phyloP scores from a whole-genome alignment of 2,329 filamentous ascomycete genomes.

The Chalara sp. region DNA sequence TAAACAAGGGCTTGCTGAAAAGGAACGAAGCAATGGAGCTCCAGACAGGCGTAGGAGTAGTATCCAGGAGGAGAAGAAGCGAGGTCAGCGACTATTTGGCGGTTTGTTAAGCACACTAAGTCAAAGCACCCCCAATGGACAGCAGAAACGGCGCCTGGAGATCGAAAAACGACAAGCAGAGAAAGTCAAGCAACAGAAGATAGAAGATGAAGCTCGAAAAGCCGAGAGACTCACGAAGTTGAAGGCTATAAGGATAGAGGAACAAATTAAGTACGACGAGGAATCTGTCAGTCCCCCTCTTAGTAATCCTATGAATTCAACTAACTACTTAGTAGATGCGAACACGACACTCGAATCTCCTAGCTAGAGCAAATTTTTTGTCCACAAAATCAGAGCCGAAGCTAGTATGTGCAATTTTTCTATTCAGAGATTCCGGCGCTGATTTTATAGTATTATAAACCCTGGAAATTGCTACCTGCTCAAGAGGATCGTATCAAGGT shows the following conservation, averaged over 20 bases:
- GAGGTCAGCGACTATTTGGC: constrained; percentile 80
- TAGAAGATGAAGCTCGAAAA: constrained; percentile 62
- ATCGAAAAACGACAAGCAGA: constrained; percentile 78
- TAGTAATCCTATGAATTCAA: neutral
- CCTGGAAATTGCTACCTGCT: constrained; percentile 64
- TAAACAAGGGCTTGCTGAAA: constrained; percentile 1
- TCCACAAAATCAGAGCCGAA: constrained; percentile 64
- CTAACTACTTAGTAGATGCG: constrained; percentile 38
- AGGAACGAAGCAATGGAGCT: constrained; percentile 9
- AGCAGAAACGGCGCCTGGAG: constrained; percentile 66
- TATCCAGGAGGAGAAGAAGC: constrained; percentile 70
- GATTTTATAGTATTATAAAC: constrained; percentile 67
- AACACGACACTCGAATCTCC: constrained; percentile 64
- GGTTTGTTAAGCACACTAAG: constrained; percentile 56
- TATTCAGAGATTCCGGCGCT: constrained; percentile 5
- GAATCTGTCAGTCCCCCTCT: constrained; percentile 54
- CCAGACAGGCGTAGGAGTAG: constrained; percentile 36
- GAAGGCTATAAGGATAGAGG: constrained; percentile 51
- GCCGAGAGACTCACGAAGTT: constrained; percentile 59
- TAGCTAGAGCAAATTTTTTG: constrained; percentile 66
- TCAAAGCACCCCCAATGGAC: constrained; percentile 56
- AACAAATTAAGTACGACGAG: constrained; percentile 71
- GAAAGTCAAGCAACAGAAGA: constrained; percentile 65
- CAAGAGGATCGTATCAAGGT: constrained; percentile 66
- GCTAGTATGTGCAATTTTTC: constrained; percentile 51